Evolutionary conservation across 768 basidiomycete genomes (phyloP), one percentile per base, ranked within the genome.

Genomic region (Boletus vinaceobasis): DNA sequence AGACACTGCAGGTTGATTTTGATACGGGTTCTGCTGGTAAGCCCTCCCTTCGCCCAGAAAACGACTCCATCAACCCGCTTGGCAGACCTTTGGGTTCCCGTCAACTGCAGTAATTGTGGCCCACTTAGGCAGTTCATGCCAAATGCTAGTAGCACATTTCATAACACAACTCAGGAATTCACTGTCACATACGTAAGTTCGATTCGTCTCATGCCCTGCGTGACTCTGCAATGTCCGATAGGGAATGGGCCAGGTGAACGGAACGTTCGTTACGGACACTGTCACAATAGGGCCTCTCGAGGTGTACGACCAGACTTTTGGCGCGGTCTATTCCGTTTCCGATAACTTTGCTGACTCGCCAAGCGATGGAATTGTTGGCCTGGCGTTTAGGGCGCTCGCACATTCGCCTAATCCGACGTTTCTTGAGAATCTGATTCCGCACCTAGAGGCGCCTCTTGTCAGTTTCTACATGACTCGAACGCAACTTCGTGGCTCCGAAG

Each of bases 371-470:
- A 72, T 87, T 11, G 64, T 85, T 7, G 86, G 86, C 26, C 67
- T 88, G 63, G 85, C 81, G 11, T 88, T 88, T 60, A 70, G 80
- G 35, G 71, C 77, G 39, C 84, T 88, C 51, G 68, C 85, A 11
- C 67, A 61, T 43, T 76, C 73, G 0, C 63, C 61, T 13, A 57
- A 74, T 48, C 74, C 78, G 8, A 87, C 86, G 0, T 80, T 86
- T 60, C 84, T 87, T 57, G 87, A 88, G 67, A 86, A 81, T 58
- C 65, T 88, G 37, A 76, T 87, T 17, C 58, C 63, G 14, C 58
- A 68, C 58, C 53, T 86, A 27, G 63, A 68, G 5, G 67, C 73
- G 0, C 78, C 81, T 13, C 60, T 82, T 5, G 88, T 88, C 64
- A 79, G 80, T 14, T 75, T 87, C n/a, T 78, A 85, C 59, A 63